Percentiles rank a stretch among this genome's conserved stretches.
Conservation (phyloP, 371 early-diverging fungal genomes). For the Mortierella sp. region DNA sequence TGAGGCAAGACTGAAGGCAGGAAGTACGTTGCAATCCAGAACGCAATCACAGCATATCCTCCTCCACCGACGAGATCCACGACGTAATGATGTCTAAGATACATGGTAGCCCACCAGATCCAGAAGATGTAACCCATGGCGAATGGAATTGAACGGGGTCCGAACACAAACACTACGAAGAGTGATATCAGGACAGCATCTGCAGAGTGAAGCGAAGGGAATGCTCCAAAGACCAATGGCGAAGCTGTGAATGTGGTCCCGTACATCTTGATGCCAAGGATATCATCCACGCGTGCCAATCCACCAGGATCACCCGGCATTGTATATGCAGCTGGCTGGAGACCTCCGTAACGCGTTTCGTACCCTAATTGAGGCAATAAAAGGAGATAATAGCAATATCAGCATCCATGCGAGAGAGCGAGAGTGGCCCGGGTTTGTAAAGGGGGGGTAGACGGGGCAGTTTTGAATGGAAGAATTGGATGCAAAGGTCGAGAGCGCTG, state of each 20-base stretch:
- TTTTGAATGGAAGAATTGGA: no score
- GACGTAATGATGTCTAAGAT: slow-evolving; percentile 79
- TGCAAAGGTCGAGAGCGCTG: no score
- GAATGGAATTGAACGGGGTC: slow-evolving; percentile 61
- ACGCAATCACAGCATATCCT: slow-evolving; percentile 68
- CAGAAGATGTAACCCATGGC: slow-evolving; percentile 66
- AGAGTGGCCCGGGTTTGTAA: no score
- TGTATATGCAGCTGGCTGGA: slow-evolving; percentile 70
- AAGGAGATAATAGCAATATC: slow-evolving; percentile 2
- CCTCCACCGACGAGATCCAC: slow-evolving; percentile 79
- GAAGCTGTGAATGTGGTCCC: slow-evolving; percentile 74
- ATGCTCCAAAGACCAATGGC: slow-evolving; percentile 81
- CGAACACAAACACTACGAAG: slow-evolving; percentile 62
- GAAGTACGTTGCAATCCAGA: slow-evolving; percentile 55
- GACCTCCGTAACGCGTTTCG: slow-evolving; percentile 66
- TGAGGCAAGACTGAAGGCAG: slow-evolving; percentile 45
- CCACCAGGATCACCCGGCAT: slow-evolving; percentile 83
- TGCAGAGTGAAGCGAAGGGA: slow-evolving; percentile 82
- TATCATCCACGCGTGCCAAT: slow-evolving; percentile 73
- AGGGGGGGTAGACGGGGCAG: no score
- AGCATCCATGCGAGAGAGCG: no score
- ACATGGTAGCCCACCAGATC: slow-evolving; percentile 85
- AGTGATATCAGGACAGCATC: slow-evolving; percentile 72
- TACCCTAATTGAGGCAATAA: slow-evolving; percentile 60
- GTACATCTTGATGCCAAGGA: slow-evolving; percentile 73